A percentile compares a stretch with the other conserved stretches of the same genome.
phyloP scores from a whole-genome alignment of 1,284 basidiomycete genomes.

The Rhodotorula sp. region DNA sequence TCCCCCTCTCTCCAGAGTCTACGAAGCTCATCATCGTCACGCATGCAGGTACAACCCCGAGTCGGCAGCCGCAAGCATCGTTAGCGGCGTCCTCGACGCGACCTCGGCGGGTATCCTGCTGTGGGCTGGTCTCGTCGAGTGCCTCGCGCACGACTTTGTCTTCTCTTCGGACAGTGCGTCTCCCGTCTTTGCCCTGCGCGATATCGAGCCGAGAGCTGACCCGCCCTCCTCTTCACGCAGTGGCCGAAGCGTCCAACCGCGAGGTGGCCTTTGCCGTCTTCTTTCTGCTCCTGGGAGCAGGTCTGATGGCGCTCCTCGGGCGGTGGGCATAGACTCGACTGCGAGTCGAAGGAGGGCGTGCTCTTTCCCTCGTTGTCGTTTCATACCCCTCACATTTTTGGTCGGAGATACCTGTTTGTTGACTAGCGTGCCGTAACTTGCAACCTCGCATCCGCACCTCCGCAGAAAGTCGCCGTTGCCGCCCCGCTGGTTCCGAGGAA shows the following conservation, averaged over 20 bases:
- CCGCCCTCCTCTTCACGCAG: conserved; percentile 47
- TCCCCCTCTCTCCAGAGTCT: no score
- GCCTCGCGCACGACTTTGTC: conserved; percentile 88
- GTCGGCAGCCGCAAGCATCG: conserved; percentile 70
- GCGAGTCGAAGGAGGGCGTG: not conserved
- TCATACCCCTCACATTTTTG: not conserved
- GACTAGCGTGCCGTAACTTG: not conserved
- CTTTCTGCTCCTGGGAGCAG: conserved; percentile 53
- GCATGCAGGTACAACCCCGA: conserved; percentile 68
- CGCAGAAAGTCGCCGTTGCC: no score
- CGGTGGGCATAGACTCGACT: conserved; percentile 36
- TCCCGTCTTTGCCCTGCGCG: no score
- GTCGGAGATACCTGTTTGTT: not conserved
- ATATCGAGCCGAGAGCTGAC: not conserved
- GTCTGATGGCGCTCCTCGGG: conserved; percentile 55
- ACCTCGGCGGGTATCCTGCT: conserved; percentile 79
- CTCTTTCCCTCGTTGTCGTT: not conserved
- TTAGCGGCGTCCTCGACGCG: conserved; percentile 81
- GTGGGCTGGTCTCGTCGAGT: conserved; percentile 52
- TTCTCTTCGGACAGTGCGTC: conserved; percentile 69
- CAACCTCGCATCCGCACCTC: not conserved
- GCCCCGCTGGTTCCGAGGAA: no score
- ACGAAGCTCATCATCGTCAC: not conserved
- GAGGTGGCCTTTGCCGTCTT: conserved; percentile 40
- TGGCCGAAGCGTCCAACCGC: conserved; percentile 34